Base-by-base conservation (phyloP, 1,284 basidiomycete species). In the Puccinia hordei region DNA sequence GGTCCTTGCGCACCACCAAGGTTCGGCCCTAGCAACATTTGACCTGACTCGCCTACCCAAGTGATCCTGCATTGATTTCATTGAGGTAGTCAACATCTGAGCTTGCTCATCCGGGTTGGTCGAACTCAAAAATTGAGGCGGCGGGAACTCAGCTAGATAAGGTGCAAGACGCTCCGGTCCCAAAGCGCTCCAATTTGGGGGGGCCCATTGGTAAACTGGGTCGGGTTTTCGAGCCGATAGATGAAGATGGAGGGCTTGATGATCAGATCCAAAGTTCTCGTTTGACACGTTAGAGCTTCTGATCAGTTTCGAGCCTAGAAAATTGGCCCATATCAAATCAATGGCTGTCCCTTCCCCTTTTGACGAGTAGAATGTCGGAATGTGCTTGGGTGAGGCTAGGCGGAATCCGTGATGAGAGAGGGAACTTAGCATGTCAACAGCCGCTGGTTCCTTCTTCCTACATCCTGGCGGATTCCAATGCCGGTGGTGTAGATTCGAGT, bases 401-500 rank as follows among this genome's bases (percentile, higher is more conserved):
- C 41, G 13, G 41, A 69, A 69, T 8, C 66, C 66, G 15, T 15
- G 13, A 24, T 2, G 10, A 19, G 33, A 33, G 13, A 33, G 38
- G 35, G 12, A 38, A 24, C 24, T 69, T 41, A 69, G 33, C 41
- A 69, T 6, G 15, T 69, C 10, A 5, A 6, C 10, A 3, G 66
- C 66, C 35, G 38, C 17, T 5, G 66, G n/a, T 13, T 69, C 30
- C 2, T 3, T 3, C 10, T 38, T 24, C 33, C 33, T 9, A 24
- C 9, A 41, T 35, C 66, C 66, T 19, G 30, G 27, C 6, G 66
- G 66, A 24, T 69, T 69, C 66, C 66, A 69, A 33, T 38, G 33
- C 12, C 33, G 66, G 33, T 69, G 66, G 24, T 69, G 66, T 17
- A 69, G 35, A 44, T 69, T 69, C 15, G 66, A 41, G 22, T 69